These are phyloP conservation scores for Meyerozyma sp. DNA, from an alignment of 1,139 yeast species.

Conservation along the genomic window DNA sequence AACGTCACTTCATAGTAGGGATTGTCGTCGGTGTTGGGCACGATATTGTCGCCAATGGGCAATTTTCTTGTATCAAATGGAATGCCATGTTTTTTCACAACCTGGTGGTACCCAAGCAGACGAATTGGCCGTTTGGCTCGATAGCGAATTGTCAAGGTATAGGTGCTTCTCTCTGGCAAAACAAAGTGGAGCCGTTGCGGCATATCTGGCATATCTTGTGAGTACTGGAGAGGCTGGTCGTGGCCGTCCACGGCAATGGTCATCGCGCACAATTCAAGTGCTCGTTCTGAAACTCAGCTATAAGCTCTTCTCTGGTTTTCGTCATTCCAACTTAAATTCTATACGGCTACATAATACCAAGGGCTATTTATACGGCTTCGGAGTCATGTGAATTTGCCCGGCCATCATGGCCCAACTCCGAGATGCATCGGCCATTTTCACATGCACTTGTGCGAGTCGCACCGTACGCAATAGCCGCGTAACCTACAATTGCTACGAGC, in stretches of 20 bases:
- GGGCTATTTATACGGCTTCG: neutral
- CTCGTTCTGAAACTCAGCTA: conserved; percentile 20
- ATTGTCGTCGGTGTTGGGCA: conserved; percentile 13
- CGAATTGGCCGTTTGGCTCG: conserved; percentile 21
- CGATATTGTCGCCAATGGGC: conserved; percentile 15
- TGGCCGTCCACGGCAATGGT: conserved; percentile 23
- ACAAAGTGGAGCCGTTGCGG: conserved; percentile 24
- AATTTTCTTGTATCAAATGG: conserved; percentile 23
- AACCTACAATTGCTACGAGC: neutral
- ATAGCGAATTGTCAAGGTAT: conserved; percentile 24
- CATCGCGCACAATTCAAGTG: conserved; percentile 21
- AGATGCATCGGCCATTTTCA: neutral
- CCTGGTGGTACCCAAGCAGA: conserved; percentile 27
- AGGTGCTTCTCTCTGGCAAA: conserved; percentile 29
- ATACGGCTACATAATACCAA: neutral
- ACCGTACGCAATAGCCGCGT: neutral
- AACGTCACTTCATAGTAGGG: conserved; percentile 16
- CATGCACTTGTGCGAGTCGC: neutral
- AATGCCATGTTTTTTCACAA: conserved; percentile 26
- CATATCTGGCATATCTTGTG: conserved; percentile 21
- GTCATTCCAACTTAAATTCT: neutral
- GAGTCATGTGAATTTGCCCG: neutral
- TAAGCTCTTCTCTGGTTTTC: conserved; percentile 11
- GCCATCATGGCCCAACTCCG: neutral
- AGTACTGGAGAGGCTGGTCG: conserved; percentile 18